phyloP scores from a whole-genome alignment of 495 filamentous ascomycete genomes.

The Lichenothelia convexa region DNA sequence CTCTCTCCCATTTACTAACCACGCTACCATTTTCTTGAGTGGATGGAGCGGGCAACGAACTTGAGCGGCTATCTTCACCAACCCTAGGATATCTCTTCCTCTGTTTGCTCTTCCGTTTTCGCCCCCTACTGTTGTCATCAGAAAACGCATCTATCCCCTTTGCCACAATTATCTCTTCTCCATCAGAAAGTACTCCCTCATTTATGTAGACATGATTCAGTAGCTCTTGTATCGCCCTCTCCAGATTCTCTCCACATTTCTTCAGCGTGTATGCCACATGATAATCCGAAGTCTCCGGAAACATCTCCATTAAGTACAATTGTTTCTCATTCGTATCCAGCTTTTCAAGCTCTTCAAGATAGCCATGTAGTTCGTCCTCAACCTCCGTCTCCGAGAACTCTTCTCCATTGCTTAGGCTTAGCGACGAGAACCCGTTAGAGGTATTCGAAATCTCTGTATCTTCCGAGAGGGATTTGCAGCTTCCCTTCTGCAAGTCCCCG shows the following conservation, averaged over 20 bases:
- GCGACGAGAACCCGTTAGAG: conserved; percentile 14
- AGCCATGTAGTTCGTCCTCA: conserved; percentile 5
- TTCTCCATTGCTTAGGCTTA: conserved; percentile 10
- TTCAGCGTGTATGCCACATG: conserved; percentile 46
- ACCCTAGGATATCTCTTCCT: conserved; percentile 18
- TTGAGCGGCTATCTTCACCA: neutral
- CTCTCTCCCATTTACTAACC: conserved; percentile 37
- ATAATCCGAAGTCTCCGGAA: conserved; percentile 43
- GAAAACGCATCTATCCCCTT: conserved; percentile 72
- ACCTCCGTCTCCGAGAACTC: conserved; percentile 5
- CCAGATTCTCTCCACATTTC: conserved; percentile 41
- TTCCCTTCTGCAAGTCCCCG: conserved; percentile 8
- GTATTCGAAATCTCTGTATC: conserved; percentile 30
- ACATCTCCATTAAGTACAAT: conserved; percentile 42
- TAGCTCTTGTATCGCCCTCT: conserved; percentile 62
- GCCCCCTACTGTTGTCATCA: conserved; percentile 22
- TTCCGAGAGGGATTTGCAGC: conserved; percentile 15
- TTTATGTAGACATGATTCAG: conserved; percentile 58
- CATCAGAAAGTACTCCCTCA: conserved; percentile 28
- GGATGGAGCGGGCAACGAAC: neutral
- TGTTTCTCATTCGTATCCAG: conserved; percentile 34
- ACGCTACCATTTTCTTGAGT: conserved; percentile 10
- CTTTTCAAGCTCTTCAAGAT: conserved; percentile 9
- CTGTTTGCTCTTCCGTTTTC: conserved; percentile 29
- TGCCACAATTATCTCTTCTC: conserved; percentile 20